Evolutionary conservation across 2,329 filamentous ascomycete genomes (phyloP), one percentile per base, ranked within the genome.

Genomic region (Microdochium nivale): DNA sequence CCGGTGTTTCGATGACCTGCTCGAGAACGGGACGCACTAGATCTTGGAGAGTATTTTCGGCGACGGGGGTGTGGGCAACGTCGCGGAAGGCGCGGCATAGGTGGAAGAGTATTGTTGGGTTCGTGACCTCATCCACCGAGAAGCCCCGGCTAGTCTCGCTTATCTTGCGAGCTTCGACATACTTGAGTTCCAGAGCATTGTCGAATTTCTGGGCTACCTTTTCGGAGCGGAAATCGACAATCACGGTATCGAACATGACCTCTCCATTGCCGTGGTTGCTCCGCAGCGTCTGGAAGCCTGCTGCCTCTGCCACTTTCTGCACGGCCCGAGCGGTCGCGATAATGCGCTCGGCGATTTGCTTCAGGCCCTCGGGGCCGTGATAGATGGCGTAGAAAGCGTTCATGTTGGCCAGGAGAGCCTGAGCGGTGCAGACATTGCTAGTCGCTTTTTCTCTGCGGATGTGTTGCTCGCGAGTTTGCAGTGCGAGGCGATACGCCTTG

Each of bases 371-470:
- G 1, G 92, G 92, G 3, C 92, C 92, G 66, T 97, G 92, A 68
- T 96, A 97, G 51, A 96, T 78, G 50, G 90, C 91, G 65, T 96
- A 97, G 73, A 96, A 86, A 51, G 91, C 90, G 59, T 84, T 92
- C 89, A 96, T 96, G 69, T 97, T 97, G 35, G 92, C 92, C 49
- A 96, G 76, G 25, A 97, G 74, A 9, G 92, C 92, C 70, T 97
- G 92, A 1, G 92, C 91, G 1, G 92, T 97, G 74, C 92, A 97
- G 54, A 96, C 91, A 65, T 97, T 97, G 75, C 90, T 96, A 1
- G 92, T 97, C 1, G 92, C 92, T 78, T 96, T 96, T 68, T 97
- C 92, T 63, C 92, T 82, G 58, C 92, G 82, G 66, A 97, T 96
- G 67, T 97, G 92, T 73, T 97, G 92, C 72, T 97, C 92, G 60